Conservation (phyloP, 331 rosid species). For the Spiraea crenata region DNA sequence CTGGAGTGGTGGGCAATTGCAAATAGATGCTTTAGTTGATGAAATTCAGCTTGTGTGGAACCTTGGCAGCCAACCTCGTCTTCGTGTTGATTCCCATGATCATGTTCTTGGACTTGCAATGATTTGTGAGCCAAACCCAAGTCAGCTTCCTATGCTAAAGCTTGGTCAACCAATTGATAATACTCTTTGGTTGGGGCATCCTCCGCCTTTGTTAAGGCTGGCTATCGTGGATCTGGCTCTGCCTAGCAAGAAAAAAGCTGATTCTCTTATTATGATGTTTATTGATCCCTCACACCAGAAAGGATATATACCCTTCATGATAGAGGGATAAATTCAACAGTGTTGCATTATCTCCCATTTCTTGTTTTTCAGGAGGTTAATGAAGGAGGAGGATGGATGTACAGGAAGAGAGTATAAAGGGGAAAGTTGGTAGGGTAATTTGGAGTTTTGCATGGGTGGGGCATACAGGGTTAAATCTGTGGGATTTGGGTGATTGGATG, state of each 20-base stretch:
- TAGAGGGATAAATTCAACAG: slow-evolving; percentile 90
- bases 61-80: slow-evolving; percentile 66
- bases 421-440: too few relatives aligned
- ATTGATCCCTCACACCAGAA: slow-evolving; percentile 80
- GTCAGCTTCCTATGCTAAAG: slow-evolving; percentile 36
- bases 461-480: too few relatives aligned
- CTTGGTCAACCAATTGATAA: slow-evolving; percentile 57
- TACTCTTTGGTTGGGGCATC: slow-evolving; percentile 73
- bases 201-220: slow-evolving; percentile 83
- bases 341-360: slow-evolving; percentile 94
- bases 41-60: slow-evolving; percentile 89
- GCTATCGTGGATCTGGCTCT: slow-evolving; percentile 89
- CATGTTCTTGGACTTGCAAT: slow-evolving; percentile 83
- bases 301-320: slow-evolving; percentile 82
- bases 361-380: too few relatives aligned
- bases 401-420: too few relatives aligned
- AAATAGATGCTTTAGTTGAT: slow-evolving; percentile 84
- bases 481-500: too few relatives aligned
- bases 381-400: too few relatives aligned
- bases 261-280: slow-evolving; percentile 59
- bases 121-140: slow-evolving; percentile 71
- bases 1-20: slow-evolving; percentile 92
- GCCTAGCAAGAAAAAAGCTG: slow-evolving; percentile 55
- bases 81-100: slow-evolving; percentile 65
- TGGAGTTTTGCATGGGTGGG: too few relatives aligned